Evolutionary conservation across 2,329 filamentous ascomycete genomes (phyloP), one percentile per base, ranked within the genome.

Genomic region (Hypoxylon sp.): DNA sequence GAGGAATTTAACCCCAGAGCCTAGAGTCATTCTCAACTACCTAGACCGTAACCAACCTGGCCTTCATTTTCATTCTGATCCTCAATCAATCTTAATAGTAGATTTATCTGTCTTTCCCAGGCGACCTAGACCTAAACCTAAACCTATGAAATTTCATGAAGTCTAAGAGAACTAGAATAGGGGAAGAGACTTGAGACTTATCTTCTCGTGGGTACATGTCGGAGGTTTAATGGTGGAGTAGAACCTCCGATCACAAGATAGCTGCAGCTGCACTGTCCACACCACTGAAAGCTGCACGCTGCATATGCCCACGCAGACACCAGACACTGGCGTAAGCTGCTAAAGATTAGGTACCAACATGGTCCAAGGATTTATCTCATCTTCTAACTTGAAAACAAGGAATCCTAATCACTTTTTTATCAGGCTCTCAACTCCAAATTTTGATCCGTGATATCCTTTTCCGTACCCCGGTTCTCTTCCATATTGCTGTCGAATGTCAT

Each of bases 171-270:
- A 5, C n/a, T 39, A 13, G 17, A 24, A 53, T 43, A 53, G 51
- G 61, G 59, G 37, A 17, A 39, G n/a, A 43, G 47, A 17, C 47
- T 26, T 26, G 19, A 32, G 43, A 6, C 53, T 57, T 64, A 64
- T 64, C 62, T 64, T 60, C 60, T 64, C 62, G 53, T 44, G 26
- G 49, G 11, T 20, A 53, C 52, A 53, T 30, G 3, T 32, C 6
- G 30, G n/a, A n/a, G 13, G 8, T n/a, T 20, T 13, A 56, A 30
- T 37, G 48, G 62, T 61, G 61, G 61, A 56, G 61, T 11, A 24
- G 10, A 19, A 6, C 6, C 6, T 55, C 37, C 20, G 48, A 60
- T 66, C 56, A 63, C 56, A 66, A 66, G 63, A 63, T 65, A 51
- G 55, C 32, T 52, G 17, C 17, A 26, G 44, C 13, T 28, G 58